Evolutionary conservation across 805 yeast species (phyloP), one percentile per base, ranked within the genome.

Genomic region (Candida xiaguanensis): DNA sequence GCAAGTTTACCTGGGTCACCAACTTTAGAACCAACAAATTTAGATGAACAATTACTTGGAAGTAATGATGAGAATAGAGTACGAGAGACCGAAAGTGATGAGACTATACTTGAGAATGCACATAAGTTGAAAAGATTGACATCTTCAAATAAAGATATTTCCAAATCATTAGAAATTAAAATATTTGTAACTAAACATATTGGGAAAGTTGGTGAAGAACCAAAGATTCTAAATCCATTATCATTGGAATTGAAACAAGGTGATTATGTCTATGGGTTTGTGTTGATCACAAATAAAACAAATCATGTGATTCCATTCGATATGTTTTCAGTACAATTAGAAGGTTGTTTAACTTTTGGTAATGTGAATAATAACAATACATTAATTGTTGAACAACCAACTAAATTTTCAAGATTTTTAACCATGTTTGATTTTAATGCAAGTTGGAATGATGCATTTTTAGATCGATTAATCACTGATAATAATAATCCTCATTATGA

Each of bases 401-500:
- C 54, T 7, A 49, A 49, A 18, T 41, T 65, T 13, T 43, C 43
- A 12, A 53, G 58, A 36, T 63, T 63, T 41, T 47, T 67, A 34
- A 61, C 57, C 34, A 65, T 67, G 73, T 65, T 61, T 47, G 73
- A 67, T 41, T 65, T 64, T 45, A 59, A 59, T 34, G 73, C 71
- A 1, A 61, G 66, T 13, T 67, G 70, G 70, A 63, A 58, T 42
- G 64, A 58, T 43, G 65, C 58, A 0, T 47, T 40, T 32, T 43
- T 65, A 12, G 63, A 62, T 46, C 42, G 70, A 18, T 52, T 65
- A 29, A 38, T 52, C 13, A 49, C 58, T 1, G 70, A 65, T 29
- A 45, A 61, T 44, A 43, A 52, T 31, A 43, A 59, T 42, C 70
- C 70, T 1, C 25, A 32, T 14, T 35, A 24, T 51, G 34, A 31